Evolutionary conservation across 768 basidiomycete genomes (phyloP).

Genomic region (Ramaria sp.): DNA sequence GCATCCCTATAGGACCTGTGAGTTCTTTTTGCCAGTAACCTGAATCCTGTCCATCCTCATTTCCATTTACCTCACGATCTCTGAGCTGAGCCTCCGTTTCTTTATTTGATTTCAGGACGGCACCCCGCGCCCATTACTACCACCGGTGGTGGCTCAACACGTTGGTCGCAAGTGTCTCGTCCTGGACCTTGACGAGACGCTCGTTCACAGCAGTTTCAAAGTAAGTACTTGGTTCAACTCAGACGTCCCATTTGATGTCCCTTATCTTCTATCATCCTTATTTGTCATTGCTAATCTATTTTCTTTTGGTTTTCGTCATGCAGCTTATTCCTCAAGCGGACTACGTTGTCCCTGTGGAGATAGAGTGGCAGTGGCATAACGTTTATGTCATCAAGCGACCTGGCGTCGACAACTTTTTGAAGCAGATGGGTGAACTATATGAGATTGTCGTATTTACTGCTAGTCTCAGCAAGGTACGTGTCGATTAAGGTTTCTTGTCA

Average conservation of each 20-base stretch:
- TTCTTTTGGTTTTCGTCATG: neutral
- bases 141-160: constrained; percentile 70
- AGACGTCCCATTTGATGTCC: neutral
- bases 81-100: neutral
- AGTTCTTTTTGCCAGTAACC: constrained; percentile 21
- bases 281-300: constrained; percentile 8
- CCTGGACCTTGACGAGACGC: constrained; percentile 92
- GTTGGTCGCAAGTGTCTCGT: constrained; percentile 91
- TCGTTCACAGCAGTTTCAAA: constrained; percentile 98
- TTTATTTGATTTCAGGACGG: constrained; percentile 52
- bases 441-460: constrained; percentile 98
- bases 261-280: neutral
- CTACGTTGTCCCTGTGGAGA: constrained; percentile 98
- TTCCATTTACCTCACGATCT: neutral
- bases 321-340: constrained; percentile 92
- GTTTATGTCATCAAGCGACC: constrained; percentile 99
- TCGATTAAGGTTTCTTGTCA: too few relatives aligned
- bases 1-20: constrained; percentile 89
- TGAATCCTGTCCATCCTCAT: neutral
- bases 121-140: constrained; percentile 74
- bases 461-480: constrained; percentile 83
- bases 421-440: constrained; percentile 97
- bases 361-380: constrained; percentile 97
- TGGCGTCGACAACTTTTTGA: constrained; percentile 93
- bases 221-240: constrained; percentile 33